Evolutionary conservation across 306 rosid species (phyloP), one percentile per base, ranked within the genome.

Genomic region (Quercus parvula): DNA sequence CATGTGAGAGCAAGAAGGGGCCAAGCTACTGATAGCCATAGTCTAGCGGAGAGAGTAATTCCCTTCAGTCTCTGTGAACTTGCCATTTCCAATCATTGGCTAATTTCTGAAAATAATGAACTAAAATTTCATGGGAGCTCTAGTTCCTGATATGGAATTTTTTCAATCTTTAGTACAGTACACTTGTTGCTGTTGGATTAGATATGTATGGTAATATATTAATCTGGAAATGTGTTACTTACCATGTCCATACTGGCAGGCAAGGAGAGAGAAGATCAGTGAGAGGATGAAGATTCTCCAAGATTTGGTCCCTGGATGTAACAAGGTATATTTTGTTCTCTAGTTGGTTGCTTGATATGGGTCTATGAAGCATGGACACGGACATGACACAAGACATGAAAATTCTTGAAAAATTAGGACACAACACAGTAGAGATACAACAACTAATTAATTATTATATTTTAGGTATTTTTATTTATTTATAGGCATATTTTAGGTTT

Each of bases 1-100:
- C 99, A 95, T 73, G 99, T 95, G 27, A 86, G 99, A 87, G 99
- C 97, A 8, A 89, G 99, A 87, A 87, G 99, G 78, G 99, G 99
- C 83, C 99, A 95, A 87, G 99, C 99, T 52, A 95, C 99, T n/a
- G 99, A 95, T 84, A 95, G 94, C 78, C 99, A 93, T 83, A 95
- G 99, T 77, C 90, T 95, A 20, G 97, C 97, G 11, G 99, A 95
- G 77, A 91, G 98, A 82, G 99, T 95, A 88, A 79, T 85, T 74
- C 73, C 14, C 56, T 30, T 69, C 49, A 22, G 71, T 68, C 51
- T 58, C 51, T 20, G 55, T 77, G 14, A 69, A 27, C 58, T 51
- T 87, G n/a, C 76, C 17, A 55, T 78, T 68, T 84, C 15, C 62
- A 62, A 27, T 71, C 31, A 33, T 24, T 18, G 28, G 52, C 14